phyloP scores from a whole-genome alignment of 2,329 filamentous ascomycete species.

The Trichothecium roseum region DNA sequence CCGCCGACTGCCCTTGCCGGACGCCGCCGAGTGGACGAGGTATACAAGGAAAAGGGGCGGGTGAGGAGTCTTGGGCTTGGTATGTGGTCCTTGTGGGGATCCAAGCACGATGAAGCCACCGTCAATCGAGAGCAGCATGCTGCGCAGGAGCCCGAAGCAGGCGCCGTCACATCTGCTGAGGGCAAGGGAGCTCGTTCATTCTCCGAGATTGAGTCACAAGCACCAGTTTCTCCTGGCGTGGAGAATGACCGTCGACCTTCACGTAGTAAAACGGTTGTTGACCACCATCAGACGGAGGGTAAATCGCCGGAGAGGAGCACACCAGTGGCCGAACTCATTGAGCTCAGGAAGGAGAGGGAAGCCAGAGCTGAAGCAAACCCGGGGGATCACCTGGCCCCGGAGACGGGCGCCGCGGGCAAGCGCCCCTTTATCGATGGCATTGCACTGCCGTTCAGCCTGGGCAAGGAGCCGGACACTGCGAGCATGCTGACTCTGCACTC shows the following conservation, averaged over 20 bases:
- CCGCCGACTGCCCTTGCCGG: conserved; percentile 78
- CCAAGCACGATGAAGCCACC: conserved; percentile 74
- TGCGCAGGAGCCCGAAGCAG: conserved; percentile 22
- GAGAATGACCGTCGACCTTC: conserved; percentile 27
- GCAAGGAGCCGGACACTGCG: conserved; percentile 51
- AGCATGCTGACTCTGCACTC: conserved; percentile 60
- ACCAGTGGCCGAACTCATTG: conserved; percentile 31
- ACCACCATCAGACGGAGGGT: conserved; percentile 37
- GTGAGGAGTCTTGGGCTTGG: conserved; percentile 65
- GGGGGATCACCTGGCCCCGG: conserved; percentile 31
- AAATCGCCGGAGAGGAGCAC: conserved; percentile 25
- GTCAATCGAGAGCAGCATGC: conserved; percentile 46
- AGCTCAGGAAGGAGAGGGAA: conserved; percentile 27
- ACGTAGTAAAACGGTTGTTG: conserved; percentile 34
- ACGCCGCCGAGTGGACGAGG: conserved; percentile 41
- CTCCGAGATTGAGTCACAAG: conserved; percentile 28
- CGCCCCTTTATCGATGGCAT: conserved; percentile 58
- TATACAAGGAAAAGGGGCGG: conserved; percentile 30
- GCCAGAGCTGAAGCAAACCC: conserved; percentile 26
- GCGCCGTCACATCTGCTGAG: conserved; percentile 25
- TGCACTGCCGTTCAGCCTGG: conserved; percentile 63
- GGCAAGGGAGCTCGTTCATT: conserved; percentile 32
- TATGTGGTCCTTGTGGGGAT: conserved; percentile 81
- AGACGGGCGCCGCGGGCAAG: conserved; percentile 46
- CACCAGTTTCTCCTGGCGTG: conserved; percentile 13